A percentile compares a stretch with the other conserved stretches of the same genome.
Evolutionary conservation across 108 stramenopile genomes (phyloP).

Genomic region (Epithemia pelagica): DNA sequence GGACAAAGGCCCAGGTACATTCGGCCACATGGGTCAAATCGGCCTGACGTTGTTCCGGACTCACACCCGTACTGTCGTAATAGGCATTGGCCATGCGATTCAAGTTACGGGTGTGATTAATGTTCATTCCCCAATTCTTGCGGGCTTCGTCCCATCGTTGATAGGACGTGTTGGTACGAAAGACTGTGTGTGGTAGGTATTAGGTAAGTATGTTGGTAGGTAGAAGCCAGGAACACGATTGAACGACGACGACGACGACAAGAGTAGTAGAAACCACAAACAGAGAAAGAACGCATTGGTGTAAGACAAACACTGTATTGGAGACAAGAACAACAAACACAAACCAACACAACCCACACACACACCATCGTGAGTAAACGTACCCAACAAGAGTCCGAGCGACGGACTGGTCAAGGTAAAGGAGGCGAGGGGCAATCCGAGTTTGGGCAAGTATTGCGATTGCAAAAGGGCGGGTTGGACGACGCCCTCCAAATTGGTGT

Average conservation of each 20-base stretch:
- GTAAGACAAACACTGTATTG: too few relatives aligned
- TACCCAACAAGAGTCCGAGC: slow-evolving; percentile 66
- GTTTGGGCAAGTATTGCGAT: slow-evolving; percentile 19
- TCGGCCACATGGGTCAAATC: slow-evolving; percentile 47
- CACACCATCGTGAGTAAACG: slow-evolving; percentile 15
- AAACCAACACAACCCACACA: too few relatives aligned
- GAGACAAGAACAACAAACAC: too few relatives aligned
- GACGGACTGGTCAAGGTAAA: slow-evolving; percentile 60
- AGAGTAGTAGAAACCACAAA: too few relatives aligned
- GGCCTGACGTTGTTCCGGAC: slow-evolving; percentile 30
- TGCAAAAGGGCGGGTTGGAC: slow-evolving; percentile 30
- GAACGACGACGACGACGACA: too few relatives aligned
- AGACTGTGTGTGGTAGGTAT: slow-evolving; percentile 26
- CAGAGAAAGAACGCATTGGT: too few relatives aligned
- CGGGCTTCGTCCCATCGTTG: slow-evolving; percentile 79
- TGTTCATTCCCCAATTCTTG: slow-evolving; percentile 79
- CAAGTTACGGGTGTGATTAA: slow-evolving; percentile 72
- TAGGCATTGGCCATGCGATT: slow-evolving; percentile 59
- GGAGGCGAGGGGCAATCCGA: slow-evolving; percentile 51
- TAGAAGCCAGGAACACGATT: too few relatives aligned
- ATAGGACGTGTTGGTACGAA: slow-evolving; percentile 59
- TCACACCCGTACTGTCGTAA: slow-evolving; percentile 39
- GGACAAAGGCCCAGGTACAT: slow-evolving; percentile 64
- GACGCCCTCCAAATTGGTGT: slow-evolving; percentile 47
- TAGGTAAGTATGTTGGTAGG: too few relatives aligned